phyloP scores from a whole-genome alignment of 805 yeast species.

The Saccharomycopsis sp. region DNA sequence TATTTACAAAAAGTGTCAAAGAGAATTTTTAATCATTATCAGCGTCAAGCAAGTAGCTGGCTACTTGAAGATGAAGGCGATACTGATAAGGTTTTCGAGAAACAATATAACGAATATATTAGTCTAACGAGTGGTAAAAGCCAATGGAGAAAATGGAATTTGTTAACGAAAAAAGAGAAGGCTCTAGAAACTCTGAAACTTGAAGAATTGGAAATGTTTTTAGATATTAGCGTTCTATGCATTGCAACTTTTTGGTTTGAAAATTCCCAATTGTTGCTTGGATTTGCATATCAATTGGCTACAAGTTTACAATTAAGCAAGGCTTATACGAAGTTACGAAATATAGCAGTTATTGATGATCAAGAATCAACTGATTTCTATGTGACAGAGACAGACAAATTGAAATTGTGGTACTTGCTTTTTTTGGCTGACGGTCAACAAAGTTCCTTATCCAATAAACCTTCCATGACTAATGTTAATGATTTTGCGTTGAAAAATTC shows the following conservation, averaged over 20 bases:
- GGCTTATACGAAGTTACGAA: not conserved
- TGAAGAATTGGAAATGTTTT: slow-evolving; percentile 44
- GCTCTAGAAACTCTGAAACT: slow-evolving; percentile 27
- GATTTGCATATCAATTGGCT: slow-evolving; percentile 61
- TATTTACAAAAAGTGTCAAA: slow-evolving; percentile 7
- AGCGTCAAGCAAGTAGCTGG: not conserved
- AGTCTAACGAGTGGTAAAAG: slow-evolving; percentile 26
- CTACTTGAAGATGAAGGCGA: slow-evolving; percentile 6
- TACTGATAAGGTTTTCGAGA: not conserved
- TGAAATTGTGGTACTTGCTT: slow-evolving; percentile 60
- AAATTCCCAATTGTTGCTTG: slow-evolving; percentile 57
- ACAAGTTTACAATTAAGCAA: slow-evolving; percentile 33
- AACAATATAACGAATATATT: slow-evolving; percentile 15
- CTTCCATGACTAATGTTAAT: slow-evolving; percentile 40
- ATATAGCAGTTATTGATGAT: not conserved
- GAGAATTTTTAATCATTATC: slow-evolving; percentile 2
- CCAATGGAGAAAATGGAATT: slow-evolving; percentile 23
- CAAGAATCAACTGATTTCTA: slow-evolving; percentile 1
- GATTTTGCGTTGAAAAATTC: slow-evolving; percentile 22
- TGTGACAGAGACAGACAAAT: slow-evolving; percentile 35
- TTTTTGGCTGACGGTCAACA: slow-evolving; percentile 66
- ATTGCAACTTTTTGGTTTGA: slow-evolving; percentile 67
- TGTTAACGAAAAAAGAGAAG: slow-evolving; percentile 29
- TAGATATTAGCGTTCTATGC: slow-evolving; percentile 55
- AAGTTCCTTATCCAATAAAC: slow-evolving; percentile 51